Evolutionary conservation across 495 filamentous ascomycete species (phyloP), one percentile per base, ranked within the genome.

Genomic region (Neurospora sp.): DNA sequence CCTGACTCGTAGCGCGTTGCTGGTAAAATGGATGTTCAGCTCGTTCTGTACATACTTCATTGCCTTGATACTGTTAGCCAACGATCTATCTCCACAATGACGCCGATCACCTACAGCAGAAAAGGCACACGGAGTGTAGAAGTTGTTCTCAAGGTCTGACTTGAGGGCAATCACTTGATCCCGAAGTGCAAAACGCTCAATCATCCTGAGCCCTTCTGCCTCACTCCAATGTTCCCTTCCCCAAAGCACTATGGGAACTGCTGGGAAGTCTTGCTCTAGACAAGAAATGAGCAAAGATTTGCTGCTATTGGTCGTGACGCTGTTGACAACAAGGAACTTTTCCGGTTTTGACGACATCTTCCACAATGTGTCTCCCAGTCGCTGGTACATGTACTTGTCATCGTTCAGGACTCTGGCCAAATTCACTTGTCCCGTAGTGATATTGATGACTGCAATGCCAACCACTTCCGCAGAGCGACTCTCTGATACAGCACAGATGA

Each of bases 161-260:
- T 91, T 93, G 78, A 97, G 88, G 11, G 92, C 89, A 73, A 94
- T 90, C 4, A 92, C 84, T 78, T 97, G 92, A 72, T 93, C 89
- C 10, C 85, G 82, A 79, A 96, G 92, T 4, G 93, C 92, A 38
- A 97, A 84, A 17, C 89, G 86, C 71, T 95, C 88, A 71, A 98
- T 90, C 78, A 92, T 92, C 36, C 92, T 92, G 62, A 94, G 84
- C 2, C 93, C 93, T 4, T 87, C 83, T 13, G 88, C 89, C 77
- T 98, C 94, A n/a, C 92, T 94, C 91, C 93, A 99, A 80, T 92
- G 92, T 70, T 89, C 91, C 69, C 96, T 91, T 74, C 96, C 92
- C n/a, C 94, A 78, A 9, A 89, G 84, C 0, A 87, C 89, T 38
- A 94, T 85, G 21, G 79, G 80, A 40, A 84, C 83, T 11, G 83